These are phyloP conservation scores for Pulveroboletus sp. DNA, from an alignment of 768 basidiomycete species.

Conservation along the genomic window DNA sequence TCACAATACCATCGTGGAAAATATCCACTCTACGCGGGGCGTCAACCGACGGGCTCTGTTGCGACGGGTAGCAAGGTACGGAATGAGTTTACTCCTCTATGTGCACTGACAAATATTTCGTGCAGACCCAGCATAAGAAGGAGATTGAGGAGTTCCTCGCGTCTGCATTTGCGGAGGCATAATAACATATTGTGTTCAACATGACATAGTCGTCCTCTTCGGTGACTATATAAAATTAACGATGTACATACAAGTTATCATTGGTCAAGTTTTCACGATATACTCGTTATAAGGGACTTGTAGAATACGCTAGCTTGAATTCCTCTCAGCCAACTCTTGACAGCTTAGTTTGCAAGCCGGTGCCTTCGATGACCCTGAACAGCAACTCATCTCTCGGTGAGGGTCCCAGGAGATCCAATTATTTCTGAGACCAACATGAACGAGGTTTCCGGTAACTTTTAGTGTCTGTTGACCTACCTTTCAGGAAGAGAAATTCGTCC, in stretches of 20 bases:
- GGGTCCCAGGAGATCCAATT: slow-evolving; percentile 38
- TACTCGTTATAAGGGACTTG: too few relatives aligned
- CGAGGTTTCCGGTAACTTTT: not conserved
- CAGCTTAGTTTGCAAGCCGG: too few relatives aligned
- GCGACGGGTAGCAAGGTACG: slow-evolving; percentile 87
- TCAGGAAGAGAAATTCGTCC: slow-evolving; percentile 76
- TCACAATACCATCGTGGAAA: slow-evolving; percentile 89
- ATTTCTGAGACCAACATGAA: slow-evolving; percentile 40
- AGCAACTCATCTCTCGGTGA: not conserved
- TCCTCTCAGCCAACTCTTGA: too few relatives aligned
- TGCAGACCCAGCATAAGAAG: slow-evolving; percentile 78
- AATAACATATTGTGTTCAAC: not conserved
- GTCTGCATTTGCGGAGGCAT: slow-evolving; percentile 46
- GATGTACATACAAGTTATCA: too few relatives aligned
- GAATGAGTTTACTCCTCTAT: not conserved
- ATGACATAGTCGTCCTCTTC: too few relatives aligned
- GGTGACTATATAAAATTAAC: too few relatives aligned
- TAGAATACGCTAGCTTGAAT: too few relatives aligned
- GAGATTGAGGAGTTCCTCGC: slow-evolving; percentile 77
- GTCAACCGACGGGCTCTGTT: slow-evolving; percentile 87
- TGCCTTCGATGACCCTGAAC: not conserved
- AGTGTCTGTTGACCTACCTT: slow-evolving; percentile 43
- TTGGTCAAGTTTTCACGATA: too few relatives aligned
- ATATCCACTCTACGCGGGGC: slow-evolving; percentile 87
- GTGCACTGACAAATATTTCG: not conserved